Conservation (phyloP, 768 basidiomycete genomes). For the Tricholoma bakamatsutake region DNA sequence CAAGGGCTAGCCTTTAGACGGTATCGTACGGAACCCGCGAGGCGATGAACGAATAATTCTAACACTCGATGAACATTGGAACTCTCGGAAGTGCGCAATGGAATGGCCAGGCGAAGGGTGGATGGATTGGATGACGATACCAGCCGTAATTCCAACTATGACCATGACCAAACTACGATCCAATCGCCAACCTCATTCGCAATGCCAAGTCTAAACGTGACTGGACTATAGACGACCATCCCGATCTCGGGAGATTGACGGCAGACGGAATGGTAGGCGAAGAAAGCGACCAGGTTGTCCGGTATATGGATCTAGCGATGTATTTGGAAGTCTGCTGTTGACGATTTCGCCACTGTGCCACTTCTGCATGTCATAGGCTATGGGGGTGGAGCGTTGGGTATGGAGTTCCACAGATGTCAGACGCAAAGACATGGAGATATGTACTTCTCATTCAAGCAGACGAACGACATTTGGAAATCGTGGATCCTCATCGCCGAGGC, state of each 20-base stretch:
- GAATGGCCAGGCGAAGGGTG: no score
- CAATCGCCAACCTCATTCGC: constrained; percentile 1
- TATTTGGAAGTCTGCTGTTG: constrained; percentile 21
- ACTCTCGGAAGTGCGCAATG: no score
- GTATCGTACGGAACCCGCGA: no score
- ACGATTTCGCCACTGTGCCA: constrained; percentile 25
- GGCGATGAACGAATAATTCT: no score
- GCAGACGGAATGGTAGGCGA: constrained; percentile 5
- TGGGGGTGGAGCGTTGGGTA: not conserved
- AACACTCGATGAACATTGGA: no score
- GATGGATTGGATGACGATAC: no score
- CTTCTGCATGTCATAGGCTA: constrained; percentile 24
- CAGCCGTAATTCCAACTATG: no score
- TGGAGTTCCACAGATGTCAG: constrained; percentile 18
- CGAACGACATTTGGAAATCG: constrained; percentile 9
- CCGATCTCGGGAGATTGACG: not conserved
- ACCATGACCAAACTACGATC: not conserved
- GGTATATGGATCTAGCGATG: constrained; percentile 19
- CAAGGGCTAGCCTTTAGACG: no score
- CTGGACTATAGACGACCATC: not conserved
- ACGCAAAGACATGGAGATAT: constrained; percentile 14
- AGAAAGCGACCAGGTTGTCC: constrained; percentile 9
- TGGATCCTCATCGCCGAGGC: constrained; percentile 6
- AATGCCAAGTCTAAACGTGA: not conserved
- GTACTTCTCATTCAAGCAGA: constrained; percentile 22